Conservation (phyloP, 2,329 filamentous ascomycete species). For the Sporothrix pseudoabietina region DNA sequence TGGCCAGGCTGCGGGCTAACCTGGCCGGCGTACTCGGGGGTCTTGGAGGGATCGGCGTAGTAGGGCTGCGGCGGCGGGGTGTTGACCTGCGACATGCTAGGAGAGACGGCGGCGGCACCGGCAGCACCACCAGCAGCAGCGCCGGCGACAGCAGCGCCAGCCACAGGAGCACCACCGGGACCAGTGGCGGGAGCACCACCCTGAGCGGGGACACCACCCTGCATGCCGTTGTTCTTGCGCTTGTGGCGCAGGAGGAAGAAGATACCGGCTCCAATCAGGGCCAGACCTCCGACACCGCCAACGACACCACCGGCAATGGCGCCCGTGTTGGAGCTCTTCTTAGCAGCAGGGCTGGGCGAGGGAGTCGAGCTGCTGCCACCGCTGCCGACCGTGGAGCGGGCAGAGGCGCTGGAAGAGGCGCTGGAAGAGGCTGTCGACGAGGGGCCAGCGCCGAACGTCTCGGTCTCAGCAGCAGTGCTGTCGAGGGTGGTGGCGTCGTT, state of each 20-base stretch:
- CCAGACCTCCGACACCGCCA: constrained; percentile 41
- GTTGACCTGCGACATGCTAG: constrained; percentile 27
- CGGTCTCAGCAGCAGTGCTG: constrained; percentile 12
- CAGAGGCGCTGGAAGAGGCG: neutral
- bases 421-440: neutral
- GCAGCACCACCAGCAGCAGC: neutral
- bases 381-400: neutral
- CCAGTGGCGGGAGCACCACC: constrained; percentile 12
- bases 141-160: constrained; percentile 13
- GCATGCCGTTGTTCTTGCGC: constrained; percentile 24
- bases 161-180: neutral
- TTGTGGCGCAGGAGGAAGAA: constrained; percentile 38
- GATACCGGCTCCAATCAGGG: constrained; percentile 34
- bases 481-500: neutral
- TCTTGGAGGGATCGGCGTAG: constrained; percentile 23
- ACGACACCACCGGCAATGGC: constrained; percentile 43
- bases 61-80: constrained; percentile 20
- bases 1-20: constrained; percentile 23
- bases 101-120: neutral
- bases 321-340: constrained; percentile 34
- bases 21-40: constrained; percentile 22
- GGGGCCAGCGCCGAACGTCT: constrained; percentile 11
- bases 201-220: neutral
- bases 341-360: neutral
- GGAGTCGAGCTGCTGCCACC: neutral